These are phyloP conservation scores for Russula compacta DNA, from an alignment of 768 basidiomycete genomes.

Conservation along the genomic window DNA sequence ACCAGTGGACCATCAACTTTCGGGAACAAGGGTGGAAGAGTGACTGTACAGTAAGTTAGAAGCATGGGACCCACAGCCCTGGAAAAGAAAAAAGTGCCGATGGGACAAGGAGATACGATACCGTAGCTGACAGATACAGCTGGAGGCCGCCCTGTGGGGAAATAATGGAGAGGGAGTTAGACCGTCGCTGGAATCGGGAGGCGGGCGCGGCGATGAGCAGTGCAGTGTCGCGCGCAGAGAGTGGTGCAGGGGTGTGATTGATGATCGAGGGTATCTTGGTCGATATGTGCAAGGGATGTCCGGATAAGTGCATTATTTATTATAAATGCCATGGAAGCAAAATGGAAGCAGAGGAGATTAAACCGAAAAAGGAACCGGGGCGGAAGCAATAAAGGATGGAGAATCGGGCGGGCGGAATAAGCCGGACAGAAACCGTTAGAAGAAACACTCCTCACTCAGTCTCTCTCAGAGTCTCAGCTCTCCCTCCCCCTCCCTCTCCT, in stretches of 20 bases:
- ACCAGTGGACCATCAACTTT: too few relatives aligned
- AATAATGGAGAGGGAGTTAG: too few relatives aligned
- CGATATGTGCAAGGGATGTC: not conserved
- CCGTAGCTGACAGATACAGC: not conserved
- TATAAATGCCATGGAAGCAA: not conserved
- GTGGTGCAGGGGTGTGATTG: too few relatives aligned
- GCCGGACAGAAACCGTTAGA: not conserved
- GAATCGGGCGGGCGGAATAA: constrained; percentile 1
- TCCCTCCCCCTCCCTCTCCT: not conserved
- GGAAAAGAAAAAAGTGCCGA: too few relatives aligned
- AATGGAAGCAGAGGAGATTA: constrained; percentile 6
- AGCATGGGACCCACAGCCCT: too few relatives aligned
- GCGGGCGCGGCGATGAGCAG: not conserved
- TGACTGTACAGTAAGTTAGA: too few relatives aligned
- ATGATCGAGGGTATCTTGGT: constrained; percentile 5
- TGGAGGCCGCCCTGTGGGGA: not conserved
- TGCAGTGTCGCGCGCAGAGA: not conserved
- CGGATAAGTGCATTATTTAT: not conserved
- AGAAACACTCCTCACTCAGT: not conserved
- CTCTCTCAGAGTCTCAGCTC: not conserved
- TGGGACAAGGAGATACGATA: too few relatives aligned
- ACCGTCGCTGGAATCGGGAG: not conserved
- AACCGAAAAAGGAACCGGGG: constrained; percentile 1
- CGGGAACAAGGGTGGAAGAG: too few relatives aligned
- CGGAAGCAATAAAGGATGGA: not conserved